These are phyloP conservation scores for Capsaspora owczarzaki DNA, from an alignment of 78 protist genomes.

Conservation along the genomic window DNA sequence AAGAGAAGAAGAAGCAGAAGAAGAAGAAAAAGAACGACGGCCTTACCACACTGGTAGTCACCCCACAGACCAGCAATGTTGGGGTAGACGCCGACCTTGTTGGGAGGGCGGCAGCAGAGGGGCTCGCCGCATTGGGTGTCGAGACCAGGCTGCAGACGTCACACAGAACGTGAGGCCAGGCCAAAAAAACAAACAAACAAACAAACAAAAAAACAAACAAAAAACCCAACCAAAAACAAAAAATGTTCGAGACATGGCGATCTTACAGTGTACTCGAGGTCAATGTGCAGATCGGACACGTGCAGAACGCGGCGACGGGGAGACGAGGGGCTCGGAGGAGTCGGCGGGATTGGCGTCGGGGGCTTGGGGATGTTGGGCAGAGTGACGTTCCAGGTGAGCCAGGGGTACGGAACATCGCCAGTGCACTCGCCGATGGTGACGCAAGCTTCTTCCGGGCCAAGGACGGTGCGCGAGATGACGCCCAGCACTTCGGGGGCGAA, in stretches of 20 bases:
- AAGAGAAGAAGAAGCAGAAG: neutral
- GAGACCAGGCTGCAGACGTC: neutral
- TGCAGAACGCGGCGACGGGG: neutral
- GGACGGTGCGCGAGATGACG: neutral
- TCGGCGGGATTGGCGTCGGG: neutral
- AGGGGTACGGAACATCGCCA: neutral
- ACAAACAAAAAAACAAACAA: neutral
- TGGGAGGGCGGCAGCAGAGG: constrained; percentile 4
- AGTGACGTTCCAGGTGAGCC: neutral
- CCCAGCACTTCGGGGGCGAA: neutral
- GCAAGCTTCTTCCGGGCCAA: neutral
- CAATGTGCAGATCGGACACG: neutral
- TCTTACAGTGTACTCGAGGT: neutral
- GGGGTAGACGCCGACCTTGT: neutral
- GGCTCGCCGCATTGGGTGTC: neutral
- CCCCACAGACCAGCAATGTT: neutral
- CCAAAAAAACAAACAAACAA: neutral
- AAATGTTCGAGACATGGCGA: neutral
- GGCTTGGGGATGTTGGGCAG: neutral
- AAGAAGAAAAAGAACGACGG: neutral
- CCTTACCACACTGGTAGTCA: neutral
- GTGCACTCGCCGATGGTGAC: neutral
- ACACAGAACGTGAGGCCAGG: too few relatives aligned
- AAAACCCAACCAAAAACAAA: neutral
- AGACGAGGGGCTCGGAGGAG: neutral